phyloP scores from a whole-genome alignment of 2,329 filamentous ascomycete genomes.

The Epichloe bromicola region DNA sequence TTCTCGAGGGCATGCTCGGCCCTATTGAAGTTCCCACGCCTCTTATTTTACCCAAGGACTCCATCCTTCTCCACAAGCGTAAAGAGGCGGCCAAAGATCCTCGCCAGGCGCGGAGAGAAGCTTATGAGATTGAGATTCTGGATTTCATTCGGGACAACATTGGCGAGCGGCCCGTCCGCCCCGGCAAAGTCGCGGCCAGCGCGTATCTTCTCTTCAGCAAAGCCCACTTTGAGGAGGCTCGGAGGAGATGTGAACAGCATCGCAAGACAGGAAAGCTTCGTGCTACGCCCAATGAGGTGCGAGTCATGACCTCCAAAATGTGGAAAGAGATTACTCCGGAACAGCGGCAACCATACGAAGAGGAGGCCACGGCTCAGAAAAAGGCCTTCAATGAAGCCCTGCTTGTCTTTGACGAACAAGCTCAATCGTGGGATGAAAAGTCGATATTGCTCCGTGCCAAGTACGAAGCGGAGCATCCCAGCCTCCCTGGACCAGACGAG shows the following conservation, averaged over 20 bases:
- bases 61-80: slow-evolving; percentile 38
- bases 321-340: slow-evolving; percentile 69
- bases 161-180: slow-evolving; percentile 62
- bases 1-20: slow-evolving; percentile 68
- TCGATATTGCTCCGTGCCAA: slow-evolving; percentile 39
- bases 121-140: slow-evolving; percentile 42
- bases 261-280: slow-evolving; percentile 50
- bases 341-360: slow-evolving; percentile 63
- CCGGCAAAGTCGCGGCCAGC: slow-evolving; percentile 63
- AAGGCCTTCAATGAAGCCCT: slow-evolving; percentile 45
- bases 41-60: slow-evolving; percentile 55
- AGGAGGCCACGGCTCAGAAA: slow-evolving; percentile 60
- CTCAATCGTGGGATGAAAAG: slow-evolving; percentile 58
- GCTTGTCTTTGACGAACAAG: slow-evolving; percentile 45
- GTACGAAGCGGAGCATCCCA: slow-evolving; percentile 41
- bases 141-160: slow-evolving; percentile 42
- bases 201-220: slow-evolving; percentile 87
- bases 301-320: slow-evolving; percentile 74
- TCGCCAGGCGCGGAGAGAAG: slow-evolving; percentile 39
- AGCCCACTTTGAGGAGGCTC: slow-evolving; percentile 52
- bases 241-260: slow-evolving; percentile 49
- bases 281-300: slow-evolving; percentile 65
- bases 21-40: slow-evolving; percentile 66
- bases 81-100: slow-evolving; percentile 37
- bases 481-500: slow-evolving; percentile 13